Evolutionary conservation across 2,329 filamentous ascomycete species (phyloP).

Genomic region (Aspergillus felis): DNA sequence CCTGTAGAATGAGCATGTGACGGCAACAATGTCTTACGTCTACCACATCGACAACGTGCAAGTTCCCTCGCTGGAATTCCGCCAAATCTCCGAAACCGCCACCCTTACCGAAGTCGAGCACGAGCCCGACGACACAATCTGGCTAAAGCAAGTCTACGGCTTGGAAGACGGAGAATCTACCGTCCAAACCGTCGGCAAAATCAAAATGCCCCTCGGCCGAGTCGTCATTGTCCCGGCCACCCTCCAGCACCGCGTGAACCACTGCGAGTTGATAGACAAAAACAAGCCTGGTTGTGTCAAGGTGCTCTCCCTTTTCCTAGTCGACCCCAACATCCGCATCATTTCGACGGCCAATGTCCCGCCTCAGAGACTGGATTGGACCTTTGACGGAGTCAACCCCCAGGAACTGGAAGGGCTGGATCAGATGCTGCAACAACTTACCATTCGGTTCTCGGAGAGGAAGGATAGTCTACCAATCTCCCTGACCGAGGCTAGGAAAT

Average conservation of each 20-base stretch:
- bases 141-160: constrained; percentile 28
- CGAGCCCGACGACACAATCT: constrained; percentile 25
- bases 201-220: constrained; percentile 17
- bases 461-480: constrained; percentile 29
- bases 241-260: constrained; percentile 18
- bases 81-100: constrained; percentile 34
- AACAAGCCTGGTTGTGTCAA: constrained; percentile 22
- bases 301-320: constrained; percentile 24
- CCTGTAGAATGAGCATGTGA: constrained; percentile 58
- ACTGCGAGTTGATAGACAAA: constrained; percentile 17
- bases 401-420: constrained; percentile 14
- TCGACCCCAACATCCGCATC: constrained; percentile 21
- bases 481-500: constrained; percentile 36
- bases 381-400: constrained; percentile 24
- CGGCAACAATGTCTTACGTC: constrained; percentile 60
- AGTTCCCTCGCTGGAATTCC: constrained; percentile 50
- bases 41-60: constrained; percentile 60
- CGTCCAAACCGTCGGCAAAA: constrained; percentile 21
- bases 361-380: constrained; percentile 37
- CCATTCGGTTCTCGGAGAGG: constrained; percentile 18
- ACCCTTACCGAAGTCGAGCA: constrained; percentile 30
- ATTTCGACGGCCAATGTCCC: constrained; percentile 25
- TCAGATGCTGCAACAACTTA: constrained; percentile 14
- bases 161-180: constrained; percentile 22
- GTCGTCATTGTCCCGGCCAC: constrained; percentile 29